A percentile compares a stretch with the other conserved stretches of the same genome.
These are phyloP conservation scores for Diphasiastrum complanatum DNA, from an alignment of 83 land plant species.

Conservation along the genomic window DNA sequence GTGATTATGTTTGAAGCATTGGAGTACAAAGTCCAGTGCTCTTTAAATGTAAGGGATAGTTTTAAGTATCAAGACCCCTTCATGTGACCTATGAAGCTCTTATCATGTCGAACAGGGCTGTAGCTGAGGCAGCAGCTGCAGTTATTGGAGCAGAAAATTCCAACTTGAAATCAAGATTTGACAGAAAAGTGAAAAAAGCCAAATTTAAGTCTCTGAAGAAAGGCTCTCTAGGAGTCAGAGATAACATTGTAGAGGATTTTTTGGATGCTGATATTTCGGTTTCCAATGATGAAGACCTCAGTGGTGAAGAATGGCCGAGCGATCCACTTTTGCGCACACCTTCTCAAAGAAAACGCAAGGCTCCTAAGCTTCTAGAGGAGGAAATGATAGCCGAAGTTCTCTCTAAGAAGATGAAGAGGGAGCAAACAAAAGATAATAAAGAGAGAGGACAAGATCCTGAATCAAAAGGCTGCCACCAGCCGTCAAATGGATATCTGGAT, in stretches of 20 bases:
- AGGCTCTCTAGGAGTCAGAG: constrained; percentile 43
- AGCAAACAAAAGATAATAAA: constrained; percentile 5
- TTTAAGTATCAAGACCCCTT: too few species aligned
- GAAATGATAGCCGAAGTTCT: constrained; percentile 36
- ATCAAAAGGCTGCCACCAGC: too few species aligned
- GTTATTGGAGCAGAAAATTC: constrained; percentile 37
- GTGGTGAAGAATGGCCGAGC: too few species aligned
- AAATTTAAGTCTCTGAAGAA: constrained; percentile 81
- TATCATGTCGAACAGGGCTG: constrained; percentile 4
- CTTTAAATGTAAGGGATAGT: too few species aligned
- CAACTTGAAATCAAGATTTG: constrained; percentile 45
- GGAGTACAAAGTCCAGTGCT: too few species aligned
- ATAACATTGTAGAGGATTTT: constrained; percentile 30
- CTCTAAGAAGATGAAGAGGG: constrained; percentile 54
- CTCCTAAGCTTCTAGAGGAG: constrained; percentile 41
- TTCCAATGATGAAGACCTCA: too few species aligned
- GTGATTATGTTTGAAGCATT: too few species aligned
- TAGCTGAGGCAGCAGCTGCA: constrained; percentile 19
- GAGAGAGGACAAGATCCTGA: neutral
- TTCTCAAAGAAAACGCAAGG: constrained; percentile 33
- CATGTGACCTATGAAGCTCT: too few species aligned
- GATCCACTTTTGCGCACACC: constrained; percentile 14
- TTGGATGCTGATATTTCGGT: too few species aligned
- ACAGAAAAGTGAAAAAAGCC: constrained; percentile 68
- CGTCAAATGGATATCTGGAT: neutral